Base-by-base conservation (phyloP, 23 red algal genomes). In the Chondrus crispus region DNA sequence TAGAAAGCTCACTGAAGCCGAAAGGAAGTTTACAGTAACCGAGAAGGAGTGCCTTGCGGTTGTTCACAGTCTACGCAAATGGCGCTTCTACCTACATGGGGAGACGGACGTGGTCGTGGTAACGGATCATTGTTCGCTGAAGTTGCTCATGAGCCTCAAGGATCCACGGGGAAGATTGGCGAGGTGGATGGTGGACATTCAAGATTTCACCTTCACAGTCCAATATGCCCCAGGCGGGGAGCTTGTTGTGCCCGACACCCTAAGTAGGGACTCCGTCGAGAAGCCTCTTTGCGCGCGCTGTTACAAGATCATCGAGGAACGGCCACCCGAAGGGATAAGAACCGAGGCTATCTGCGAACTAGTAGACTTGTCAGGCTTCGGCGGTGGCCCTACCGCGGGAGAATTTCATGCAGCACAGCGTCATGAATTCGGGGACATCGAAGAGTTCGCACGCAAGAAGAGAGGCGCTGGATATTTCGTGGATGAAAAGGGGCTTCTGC, bases 31-130 rank as follows among this genome's bases (percentile, higher is more conserved):
- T 62, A 20, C 78, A 10, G 51, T 62, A 0, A 1, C 24, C 29
- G n/a, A 2, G 28, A 63, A 62, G 52, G 24, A 83, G 40, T 83
- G 32, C 11, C 45, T 83, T n/a, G 78, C 78, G 29, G 51, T 83
- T 20, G 78, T 0, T n/a, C 78, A 83, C 57, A 47, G 6, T 28
- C 40, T 83, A 45, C 24, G 40, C 9, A 83, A 19, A 38, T 83
- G 46, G 46, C 78, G 50, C 28, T 47, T 60, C 12, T 83, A 57
- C 41, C 7, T 68, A 39, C 78, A 83, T 83, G 78, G 78, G 7
- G 78, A 83, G 45, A 83, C 55, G 32, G 24, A 62, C 22, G 62
- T 39, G 13, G 46, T 68, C 24, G 52, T 16, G 28, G 53, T 83
- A 52, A 83, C 78, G 45, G 50, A 62, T 83, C 78, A 83, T n/a